Evolutionary conservation across 192 early-diverging fungal genomes (phyloP).

Genomic region (Mortierella claussenii): DNA sequence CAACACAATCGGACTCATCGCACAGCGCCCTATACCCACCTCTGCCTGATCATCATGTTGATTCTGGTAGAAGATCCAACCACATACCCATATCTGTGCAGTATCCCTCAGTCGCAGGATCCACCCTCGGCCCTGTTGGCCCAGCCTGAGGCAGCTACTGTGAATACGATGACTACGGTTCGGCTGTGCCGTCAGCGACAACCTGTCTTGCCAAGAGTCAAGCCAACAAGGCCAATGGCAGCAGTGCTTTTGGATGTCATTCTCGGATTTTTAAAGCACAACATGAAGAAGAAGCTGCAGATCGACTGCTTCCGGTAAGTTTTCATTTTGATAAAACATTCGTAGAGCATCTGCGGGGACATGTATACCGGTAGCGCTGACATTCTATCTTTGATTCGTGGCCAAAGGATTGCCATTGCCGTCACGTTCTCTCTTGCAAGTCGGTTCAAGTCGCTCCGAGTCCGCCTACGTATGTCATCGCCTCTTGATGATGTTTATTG

Average conservation of each 20-base stretch:
- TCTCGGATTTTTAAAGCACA: constrained; percentile 64
- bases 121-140: background rate
- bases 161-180: background rate
- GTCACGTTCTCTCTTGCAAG: constrained; percentile 32
- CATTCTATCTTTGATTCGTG: no score
- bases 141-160: background rate
- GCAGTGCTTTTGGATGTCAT: constrained; percentile 59
- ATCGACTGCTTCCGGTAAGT: constrained; percentile 58
- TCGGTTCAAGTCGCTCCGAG: constrained; percentile 34
- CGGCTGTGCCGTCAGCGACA: constrained; percentile 50
- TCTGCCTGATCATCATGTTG: constrained; percentile 55
- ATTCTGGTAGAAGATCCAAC: constrained; percentile 57
- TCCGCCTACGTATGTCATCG: constrained; percentile 40
- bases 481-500: no score
- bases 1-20: constrained; percentile 60
- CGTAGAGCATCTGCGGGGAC: background rate
- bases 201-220: constrained; percentile 57
- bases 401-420: constrained; percentile 30
- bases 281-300: constrained; percentile 64
- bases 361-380: background rate
- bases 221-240: constrained; percentile 49
- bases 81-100: constrained; percentile 46
- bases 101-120: constrained; percentile 16
- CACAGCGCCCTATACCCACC: constrained; percentile 57
- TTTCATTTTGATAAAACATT: background rate